Base-by-base conservation (phyloP, 2,329 filamentous ascomycete species). In the Verticillium isaacii region DNA sequence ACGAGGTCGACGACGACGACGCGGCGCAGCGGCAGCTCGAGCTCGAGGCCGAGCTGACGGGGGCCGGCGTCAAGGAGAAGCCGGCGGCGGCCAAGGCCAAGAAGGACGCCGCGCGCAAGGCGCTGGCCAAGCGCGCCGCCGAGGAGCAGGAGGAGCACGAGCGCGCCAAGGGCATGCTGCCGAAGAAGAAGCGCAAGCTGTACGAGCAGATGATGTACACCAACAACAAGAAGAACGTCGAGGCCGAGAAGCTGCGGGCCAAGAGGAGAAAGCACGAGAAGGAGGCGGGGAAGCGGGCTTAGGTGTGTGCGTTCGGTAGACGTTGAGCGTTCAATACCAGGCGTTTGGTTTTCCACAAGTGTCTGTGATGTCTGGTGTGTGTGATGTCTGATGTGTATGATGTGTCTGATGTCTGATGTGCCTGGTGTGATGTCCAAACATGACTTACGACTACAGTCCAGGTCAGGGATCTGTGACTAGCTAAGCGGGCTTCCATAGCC, bases 151-250 rank as follows among this genome's bases (percentile, higher is more conserved):
- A 98, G 76, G 93, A 98, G 70, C 77, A 96, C 62, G 93, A 97
- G 76, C 85, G 94, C 65, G 89, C 92, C 74, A 97, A 97, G 86
- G 95, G 96, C 80, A 99, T 99, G 95, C 89, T 98, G 82, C 91
- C 90, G 76, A 91, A 96, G 77, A 95, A 96, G 86, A 99, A 98
- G 88, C 85, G 95, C 71, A 97, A 97, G 87, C 81, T 97, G 71
- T 90, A 94, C 68, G 95, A 98, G 82, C 95, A 97, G 82, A 99
- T 99, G 92, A 84, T 93, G 72, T 96, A 96, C 78, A 93, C 88
- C 65, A 97, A 97, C 78, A 93, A 89, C 79, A 93, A 95, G 84
- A 91, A 92, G 72, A 94, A 94, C 68, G 90, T 88, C 32, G 92
- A 97, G 80, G 91, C 94, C 57, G 90, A 94, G 80, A 91, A 89